Conservation (phyloP, 2,329 filamentous ascomycete species). For the Juglanconis oblonga region DNA sequence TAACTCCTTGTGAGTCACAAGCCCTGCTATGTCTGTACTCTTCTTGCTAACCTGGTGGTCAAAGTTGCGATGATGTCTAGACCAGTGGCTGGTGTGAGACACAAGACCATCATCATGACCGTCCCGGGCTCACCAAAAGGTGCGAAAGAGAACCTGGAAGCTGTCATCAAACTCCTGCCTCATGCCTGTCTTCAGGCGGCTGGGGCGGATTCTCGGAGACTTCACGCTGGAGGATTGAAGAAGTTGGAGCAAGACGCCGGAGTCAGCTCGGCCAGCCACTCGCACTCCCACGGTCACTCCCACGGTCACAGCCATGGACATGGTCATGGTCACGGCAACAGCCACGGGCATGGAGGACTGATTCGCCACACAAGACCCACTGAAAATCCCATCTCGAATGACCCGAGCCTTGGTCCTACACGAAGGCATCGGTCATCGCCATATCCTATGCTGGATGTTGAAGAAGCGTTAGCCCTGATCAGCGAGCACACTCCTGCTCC, state of each 20-base stretch:
- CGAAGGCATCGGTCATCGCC: slow-evolving; percentile 80
- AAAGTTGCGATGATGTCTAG: slow-evolving; percentile 94
- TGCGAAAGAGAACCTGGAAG: slow-evolving; percentile 87
- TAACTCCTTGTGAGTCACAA: slow-evolving; percentile 77
- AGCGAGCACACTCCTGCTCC: slow-evolving; percentile 68
- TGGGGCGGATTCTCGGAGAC: slow-evolving; percentile 72
- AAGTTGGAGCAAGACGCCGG: slow-evolving; percentile 84
- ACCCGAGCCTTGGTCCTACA: slow-evolving; percentile 59
- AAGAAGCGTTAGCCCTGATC: slow-evolving; percentile 74
- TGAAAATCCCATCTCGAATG: slow-evolving; percentile 57
- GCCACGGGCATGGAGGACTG: slow-evolving; percentile 57
- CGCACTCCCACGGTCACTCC: slow-evolving; percentile 35
- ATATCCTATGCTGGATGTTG: slow-evolving; percentile 86
- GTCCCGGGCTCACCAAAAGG: slow-evolving; percentile 94
- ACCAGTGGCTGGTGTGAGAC: slow-evolving; percentile 83
- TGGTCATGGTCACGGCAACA: slow-evolving; percentile 50
- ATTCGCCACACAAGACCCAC: slow-evolving; percentile 70
- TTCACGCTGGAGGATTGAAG: slow-evolving; percentile 79
- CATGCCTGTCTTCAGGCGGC: slow-evolving; percentile 92
- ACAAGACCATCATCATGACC: slow-evolving; percentile 79
- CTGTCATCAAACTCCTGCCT: slow-evolving; percentile 83
- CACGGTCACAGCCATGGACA: slow-evolving; percentile 55
- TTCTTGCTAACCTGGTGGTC: slow-evolving; percentile 21
- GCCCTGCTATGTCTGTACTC: neutral
- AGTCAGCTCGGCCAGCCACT: slow-evolving; percentile 36